Evolutionary conservation across 2,329 filamentous ascomycete genomes (phyloP), one percentile per base, ranked within the genome.

Genomic region (Zymoseptoria tritici): DNA sequence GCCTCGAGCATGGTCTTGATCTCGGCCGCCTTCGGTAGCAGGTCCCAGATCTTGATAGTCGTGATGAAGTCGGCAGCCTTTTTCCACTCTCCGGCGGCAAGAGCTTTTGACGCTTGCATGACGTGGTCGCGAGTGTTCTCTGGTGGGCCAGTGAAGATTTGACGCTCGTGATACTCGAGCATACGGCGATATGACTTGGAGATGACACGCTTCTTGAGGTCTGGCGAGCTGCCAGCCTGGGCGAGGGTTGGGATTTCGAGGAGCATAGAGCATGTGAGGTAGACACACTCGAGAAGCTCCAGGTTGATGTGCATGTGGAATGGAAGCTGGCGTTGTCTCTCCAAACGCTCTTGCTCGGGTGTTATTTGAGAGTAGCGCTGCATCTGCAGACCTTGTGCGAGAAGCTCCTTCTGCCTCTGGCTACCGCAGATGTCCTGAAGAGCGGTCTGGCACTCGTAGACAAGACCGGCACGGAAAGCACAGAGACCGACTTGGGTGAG

Each of bases 241-340:
- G 94, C 95, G 68, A 99, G 87, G 53, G 97, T 87, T 62, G 94
- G 94, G 64, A 99, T 97, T 80, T 99, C 94, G 59, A 99, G 85
- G 66, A 99, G 88, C 94, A 99, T 99, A 79, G 91, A 97, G 81
- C 93, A 97, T 55, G 94, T 97, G 61, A 99, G 84, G 80, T 99
- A 99, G 63, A 97, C 93, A 73, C 94, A 97, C 80, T 99, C 94
- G 49, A 99, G 85, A 58, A 99, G 85, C 77, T 99, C 94, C 56
- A 99, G 84, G 82, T 99, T 99, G 82, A 99, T 99, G 83, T 99
- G 94, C 91, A 99, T 97, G 81, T 99, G 94, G 87, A 99, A 99
- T 46, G 94, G 94, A 67, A 99, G 84, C 79, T 99, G 94, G 70
- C 94, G 88, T 79, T 97, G 93, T 75, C 94, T 90, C 81, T 99